Conservation (phyloP, 1,284 basidiomycete species). For the Ustilago curta region DNA sequence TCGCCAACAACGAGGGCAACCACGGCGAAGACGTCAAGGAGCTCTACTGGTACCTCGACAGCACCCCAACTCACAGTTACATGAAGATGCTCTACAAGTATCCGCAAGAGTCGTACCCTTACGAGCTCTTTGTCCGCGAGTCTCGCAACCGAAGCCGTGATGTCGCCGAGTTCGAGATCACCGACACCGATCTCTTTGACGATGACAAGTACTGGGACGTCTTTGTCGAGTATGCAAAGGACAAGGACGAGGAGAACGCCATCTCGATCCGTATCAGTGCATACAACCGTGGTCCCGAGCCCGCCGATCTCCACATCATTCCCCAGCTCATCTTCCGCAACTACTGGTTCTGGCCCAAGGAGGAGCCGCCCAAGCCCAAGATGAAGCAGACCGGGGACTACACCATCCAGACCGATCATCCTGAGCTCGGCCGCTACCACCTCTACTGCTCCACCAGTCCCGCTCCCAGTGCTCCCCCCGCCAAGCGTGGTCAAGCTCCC, state of each 20-base stretch:
- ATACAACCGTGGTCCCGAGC: constrained; percentile 95
- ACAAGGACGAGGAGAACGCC: constrained; percentile 88
- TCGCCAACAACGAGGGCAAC: constrained; percentile 94
- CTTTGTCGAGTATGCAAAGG: constrained; percentile 87
- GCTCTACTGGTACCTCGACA: constrained; percentile 97
- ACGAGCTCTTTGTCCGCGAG: constrained; percentile 90
- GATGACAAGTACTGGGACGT: constrained; percentile 98
- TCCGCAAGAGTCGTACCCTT: constrained; percentile 89
- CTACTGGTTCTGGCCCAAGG: constrained; percentile 93
- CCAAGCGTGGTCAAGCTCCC: constrained; percentile 72
- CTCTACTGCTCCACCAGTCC: constrained; percentile 92
- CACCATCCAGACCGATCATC: constrained; percentile 75
- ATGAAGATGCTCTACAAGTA: constrained; percentile 99
- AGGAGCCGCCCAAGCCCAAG: constrained; percentile 80
- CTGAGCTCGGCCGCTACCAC: constrained; percentile 74
- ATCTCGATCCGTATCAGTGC: constrained; percentile 92
- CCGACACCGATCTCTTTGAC: constrained; percentile 91
- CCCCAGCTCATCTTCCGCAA: constrained; percentile 98
- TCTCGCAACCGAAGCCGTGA: constrained; percentile 84
- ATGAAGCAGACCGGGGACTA: constrained; percentile 74
- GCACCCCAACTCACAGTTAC: constrained; percentile 97
- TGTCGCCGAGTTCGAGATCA: constrained; percentile 89
- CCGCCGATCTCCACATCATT: constrained; percentile 92
- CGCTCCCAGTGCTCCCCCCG: constrained; percentile 81
- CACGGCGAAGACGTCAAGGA: constrained; percentile 99